These are phyloP conservation scores for Ceratocystis ficicola DNA, from an alignment of 2,329 filamentous ascomycete species.

Conservation along the genomic window DNA sequence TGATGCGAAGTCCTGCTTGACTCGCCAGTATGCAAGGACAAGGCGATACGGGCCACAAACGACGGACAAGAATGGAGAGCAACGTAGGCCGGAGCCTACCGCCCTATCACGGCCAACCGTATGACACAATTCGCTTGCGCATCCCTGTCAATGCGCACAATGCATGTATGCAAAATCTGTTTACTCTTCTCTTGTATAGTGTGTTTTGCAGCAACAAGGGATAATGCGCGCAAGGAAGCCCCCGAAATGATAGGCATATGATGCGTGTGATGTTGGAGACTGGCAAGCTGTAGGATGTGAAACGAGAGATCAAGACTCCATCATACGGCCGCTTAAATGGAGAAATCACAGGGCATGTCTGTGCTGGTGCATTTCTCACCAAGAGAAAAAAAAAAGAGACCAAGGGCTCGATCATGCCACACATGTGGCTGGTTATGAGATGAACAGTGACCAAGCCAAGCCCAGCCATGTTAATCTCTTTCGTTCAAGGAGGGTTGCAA, in stretches of 20 bases:
- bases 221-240: background rate
- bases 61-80: background rate
- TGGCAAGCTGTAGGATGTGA: background rate
- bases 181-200: background rate
- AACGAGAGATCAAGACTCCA: background rate
- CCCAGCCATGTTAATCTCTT: background rate
- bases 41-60: background rate
- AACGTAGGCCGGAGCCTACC: background rate
- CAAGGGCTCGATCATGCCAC: background rate
- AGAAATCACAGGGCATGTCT: background rate
- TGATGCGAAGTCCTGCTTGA: background rate
- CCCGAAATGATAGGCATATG: background rate
- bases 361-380: background rate
- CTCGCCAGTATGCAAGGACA: background rate
- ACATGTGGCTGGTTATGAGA: background rate
- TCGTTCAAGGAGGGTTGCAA: background rate
- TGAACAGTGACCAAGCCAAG: background rate
- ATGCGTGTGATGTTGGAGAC: background rate
- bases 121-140: background rate
- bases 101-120: background rate
- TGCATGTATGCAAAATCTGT: background rate
- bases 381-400: background rate
- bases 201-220: background rate
- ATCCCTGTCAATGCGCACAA: slow-evolving; percentile 5
- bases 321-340: background rate